Conservation (phyloP, 2,329 filamentous ascomycete genomes). For the Pseudonectria buxi region DNA sequence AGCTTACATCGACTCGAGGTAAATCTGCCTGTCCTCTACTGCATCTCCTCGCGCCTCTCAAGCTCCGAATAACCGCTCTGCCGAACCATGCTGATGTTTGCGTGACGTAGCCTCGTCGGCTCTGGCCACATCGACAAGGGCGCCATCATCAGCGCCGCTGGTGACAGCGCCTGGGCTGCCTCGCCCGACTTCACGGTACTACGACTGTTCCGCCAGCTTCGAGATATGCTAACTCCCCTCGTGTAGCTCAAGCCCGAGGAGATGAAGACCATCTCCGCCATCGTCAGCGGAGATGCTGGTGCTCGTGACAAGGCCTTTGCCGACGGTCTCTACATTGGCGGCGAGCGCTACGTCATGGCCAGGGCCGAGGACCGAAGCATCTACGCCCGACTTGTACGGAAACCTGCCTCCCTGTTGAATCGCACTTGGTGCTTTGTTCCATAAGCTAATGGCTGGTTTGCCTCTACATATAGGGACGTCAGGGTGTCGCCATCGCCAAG, state of each 20-base stretch:
- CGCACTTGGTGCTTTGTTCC: neutral
- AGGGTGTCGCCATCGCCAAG: slow-evolving; percentile 77
- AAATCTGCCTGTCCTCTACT: slow-evolving; percentile 16
- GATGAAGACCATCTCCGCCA: slow-evolving; percentile 50
- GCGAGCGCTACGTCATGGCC: slow-evolving; percentile 72
- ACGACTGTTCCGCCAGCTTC: slow-evolving; percentile 6
- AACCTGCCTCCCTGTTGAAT: neutral
- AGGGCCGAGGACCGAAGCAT: slow-evolving; percentile 70
- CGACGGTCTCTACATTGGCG: slow-evolving; percentile 68
- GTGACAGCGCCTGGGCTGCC: slow-evolving; percentile 73
- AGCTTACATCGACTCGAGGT: slow-evolving; percentile 50
- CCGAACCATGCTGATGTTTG: slow-evolving; percentile 17
- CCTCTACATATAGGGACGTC: slow-evolving; percentile 50
- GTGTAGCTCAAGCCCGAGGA: slow-evolving; percentile 41
- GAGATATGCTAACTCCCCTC: slow-evolving; percentile 8
- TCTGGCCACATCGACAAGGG: slow-evolving; percentile 75
- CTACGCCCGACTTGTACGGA: slow-evolving; percentile 75
- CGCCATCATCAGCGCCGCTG: slow-evolving; percentile 74
- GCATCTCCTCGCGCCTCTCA: neutral
- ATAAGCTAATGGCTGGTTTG: neutral
- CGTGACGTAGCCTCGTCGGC: slow-evolving; percentile 62
- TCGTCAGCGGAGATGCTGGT: slow-evolving; percentile 38
- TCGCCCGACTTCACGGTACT: slow-evolving; percentile 67
- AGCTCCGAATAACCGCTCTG: slow-evolving; percentile 1
- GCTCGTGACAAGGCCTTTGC: slow-evolving; percentile 60